Evolutionary conservation across 108 stramenopile species (phyloP), one percentile per base, ranked within the genome.

Genomic region (Seminavis robusta): DNA sequence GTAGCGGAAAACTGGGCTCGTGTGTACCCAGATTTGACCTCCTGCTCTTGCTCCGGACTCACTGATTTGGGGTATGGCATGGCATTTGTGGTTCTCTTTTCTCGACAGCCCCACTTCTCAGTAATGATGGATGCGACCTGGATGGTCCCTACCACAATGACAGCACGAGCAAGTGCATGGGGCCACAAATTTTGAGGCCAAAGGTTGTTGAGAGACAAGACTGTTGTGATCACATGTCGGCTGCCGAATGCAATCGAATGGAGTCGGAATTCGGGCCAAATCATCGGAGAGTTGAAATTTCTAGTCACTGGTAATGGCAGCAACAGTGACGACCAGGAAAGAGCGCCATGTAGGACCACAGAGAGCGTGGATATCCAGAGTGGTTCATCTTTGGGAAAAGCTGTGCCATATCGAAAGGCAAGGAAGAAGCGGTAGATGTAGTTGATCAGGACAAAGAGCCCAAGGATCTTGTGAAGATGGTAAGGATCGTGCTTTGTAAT

Each of bases 241-340:
- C 67, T 11, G 9, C 60, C 74, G 63, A 83, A 82, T 27, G 63
- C 49, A n/a, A 82, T 82, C 33, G 62, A 72, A 40, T 79, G 77
- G 15, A 63, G 37, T 11, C 77, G 77, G 51, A 67, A 83, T 56
- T 83, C 81, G 47, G 67, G 70, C 81, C 81, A 83, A 45, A 76
- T 76, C 81, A 83, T 83, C 21, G 81, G 81, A 11, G 50, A 53
- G 13, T 65, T 68, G 3, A 83, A 73, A 6, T 75, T 49, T 26
- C 81, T 51, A 38, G 78, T 73, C 33, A 50, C 69, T 7, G 81
- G 81, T 4, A 83, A 73, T 3, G 77, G 67, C 34, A 72, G 73
- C 47, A 83, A 77, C 10, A 83, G n/a, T n/a, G n/a, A n/a, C n/a
- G n/a, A n/a, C n/a, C n/a, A n/a, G n/a, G n/a, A n/a, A n/a, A n/a